Evolutionary conservation across 441 rosid genomes (phyloP), one percentile per base, ranked within the genome.

Genomic region (Croton laevigatus): DNA sequence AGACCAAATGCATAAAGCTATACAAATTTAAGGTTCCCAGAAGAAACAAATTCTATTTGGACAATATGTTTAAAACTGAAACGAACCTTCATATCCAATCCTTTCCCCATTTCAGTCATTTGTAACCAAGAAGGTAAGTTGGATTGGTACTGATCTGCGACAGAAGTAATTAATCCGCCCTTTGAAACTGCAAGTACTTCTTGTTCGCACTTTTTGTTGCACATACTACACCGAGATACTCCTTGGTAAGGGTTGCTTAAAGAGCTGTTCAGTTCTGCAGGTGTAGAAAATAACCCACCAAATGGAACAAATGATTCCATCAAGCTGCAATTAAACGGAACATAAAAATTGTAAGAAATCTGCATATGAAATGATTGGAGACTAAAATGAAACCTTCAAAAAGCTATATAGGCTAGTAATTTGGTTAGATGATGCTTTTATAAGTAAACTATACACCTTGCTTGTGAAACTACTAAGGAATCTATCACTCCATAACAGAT

Each of bases 221-320:
- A 83, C 42, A 75, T 71, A 40, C 77, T 69, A 66, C 85, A 83
- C 46, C 75, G 85, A 1, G 81, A 27, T 13, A 13, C 55, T 51
- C 66, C 59, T 44, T 80, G 88, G 75, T 60, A 66, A 5, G 77
- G 66, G 71, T 76, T 79, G 59, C 82, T 61, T 75, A 79, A 71
- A 11, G 87, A 79, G 70, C 79, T 71, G 66, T 81, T 85, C 38
- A 79, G 57, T 62, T 91, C 98, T 0, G 88, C 60, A 23, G 88
- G 85, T 17, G 87, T 80, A 66, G 97, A 80, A 80, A 93, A 93
- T 76, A 89, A 87, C 59, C 98, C 97, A 44, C 88, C 98, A 75
- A 93, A 91, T 19, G 98, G 98, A 72, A 93, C 89, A 79, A 93
- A 93, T 22, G 97, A 93, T 66, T 83, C 92, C 96, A 89, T 86